Conservation (phyloP, 2,329 filamentous ascomycete species). For the Fusarium sp. region DNA sequence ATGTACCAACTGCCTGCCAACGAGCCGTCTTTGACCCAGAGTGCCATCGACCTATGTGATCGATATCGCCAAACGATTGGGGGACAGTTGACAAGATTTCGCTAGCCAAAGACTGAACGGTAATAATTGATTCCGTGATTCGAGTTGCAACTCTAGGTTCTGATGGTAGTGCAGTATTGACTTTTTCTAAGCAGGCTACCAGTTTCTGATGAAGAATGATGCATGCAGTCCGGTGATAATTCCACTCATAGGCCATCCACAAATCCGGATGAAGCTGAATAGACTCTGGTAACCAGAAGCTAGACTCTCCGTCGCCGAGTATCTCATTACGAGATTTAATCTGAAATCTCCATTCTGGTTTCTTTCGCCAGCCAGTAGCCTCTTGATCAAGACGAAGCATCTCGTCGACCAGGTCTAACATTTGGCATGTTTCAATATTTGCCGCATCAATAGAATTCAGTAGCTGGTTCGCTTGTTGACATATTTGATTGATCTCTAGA, state of each 20-base stretch:
- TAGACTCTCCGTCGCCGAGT: not conserved
- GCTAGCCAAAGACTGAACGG: slow-evolving; percentile 47
- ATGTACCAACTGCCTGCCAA: slow-evolving; percentile 51
- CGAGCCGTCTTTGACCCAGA: slow-evolving; percentile 30
- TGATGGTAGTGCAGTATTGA: not conserved
- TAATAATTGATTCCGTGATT: not conserved
- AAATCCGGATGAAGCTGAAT: slow-evolving; percentile 53
- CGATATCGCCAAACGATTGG: slow-evolving; percentile 53
- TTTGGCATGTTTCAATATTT: not conserved
- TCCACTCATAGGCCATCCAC: slow-evolving; percentile 57
- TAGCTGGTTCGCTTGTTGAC: slow-evolving; percentile 47
- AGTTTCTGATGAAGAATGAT: slow-evolving; percentile 53
- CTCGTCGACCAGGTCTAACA: slow-evolving; percentile 47
- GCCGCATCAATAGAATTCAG: slow-evolving; percentile 29
- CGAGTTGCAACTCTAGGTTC: not conserved
- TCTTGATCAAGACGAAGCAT: slow-evolving; percentile 48
- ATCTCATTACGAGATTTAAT: slow-evolving; percentile 39
- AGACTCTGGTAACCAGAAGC: slow-evolving; percentile 34
- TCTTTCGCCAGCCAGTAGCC: slow-evolving; percentile 48
- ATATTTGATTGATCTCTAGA: slow-evolving; percentile 36
- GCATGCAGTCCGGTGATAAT: slow-evolving; percentile 54
- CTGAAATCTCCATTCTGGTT: slow-evolving; percentile 50
- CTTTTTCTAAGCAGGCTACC: slow-evolving; percentile 45
- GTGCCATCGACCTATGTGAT: slow-evolving; percentile 38
- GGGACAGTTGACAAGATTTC: slow-evolving; percentile 53